These are phyloP conservation scores for Bipolaris oryzae DNA, from an alignment of 2,329 filamentous ascomycete genomes.

Conservation along the genomic window DNA sequence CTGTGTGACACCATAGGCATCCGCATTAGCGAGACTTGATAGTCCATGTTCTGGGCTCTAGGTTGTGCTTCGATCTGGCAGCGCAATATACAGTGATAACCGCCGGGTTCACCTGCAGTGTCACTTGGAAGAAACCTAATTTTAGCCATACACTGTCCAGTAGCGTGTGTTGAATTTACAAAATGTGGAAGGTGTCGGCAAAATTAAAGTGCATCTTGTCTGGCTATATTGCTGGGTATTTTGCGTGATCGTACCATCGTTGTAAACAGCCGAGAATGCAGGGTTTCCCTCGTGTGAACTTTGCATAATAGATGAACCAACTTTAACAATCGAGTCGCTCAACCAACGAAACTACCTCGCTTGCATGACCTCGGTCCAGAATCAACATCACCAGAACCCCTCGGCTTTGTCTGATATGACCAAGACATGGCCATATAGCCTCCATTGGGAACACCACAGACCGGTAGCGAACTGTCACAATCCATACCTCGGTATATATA, in stretches of 20 bases:
- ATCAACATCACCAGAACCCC: constrained; percentile 17
- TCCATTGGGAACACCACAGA: background rate
- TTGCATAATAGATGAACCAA: constrained; percentile 26
- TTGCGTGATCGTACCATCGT: constrained; percentile 34
- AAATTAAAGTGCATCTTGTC: constrained; percentile 40
- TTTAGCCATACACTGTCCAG: constrained; percentile 10
- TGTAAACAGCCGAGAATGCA: constrained; percentile 33
- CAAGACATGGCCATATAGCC: background rate
- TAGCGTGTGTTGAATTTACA: constrained; percentile 27
- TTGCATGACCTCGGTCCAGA: constrained; percentile 24
- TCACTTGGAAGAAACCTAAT: constrained; percentile 32
- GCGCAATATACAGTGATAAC: constrained; percentile 28
- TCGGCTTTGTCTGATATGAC: constrained; percentile 2
- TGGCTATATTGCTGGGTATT: constrained; percentile 44
- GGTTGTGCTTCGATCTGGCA: constrained; percentile 26
- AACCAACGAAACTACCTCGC: constrained; percentile 18
- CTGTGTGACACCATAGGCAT: constrained; percentile 23
- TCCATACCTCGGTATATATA: background rate
- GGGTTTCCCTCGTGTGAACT: constrained; percentile 30
- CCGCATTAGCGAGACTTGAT: constrained; percentile 27
- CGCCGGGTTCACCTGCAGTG: constrained; percentile 25
- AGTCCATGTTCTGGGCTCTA: constrained; percentile 33
- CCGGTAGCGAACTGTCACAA: constrained; percentile 2
- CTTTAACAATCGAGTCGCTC: constrained; percentile 17
- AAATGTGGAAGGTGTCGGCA: constrained; percentile 23